Percentiles rank a stretch among this genome's conserved stretches.
These are phyloP conservation scores for Phytophthora ramorum DNA, from an alignment of 352 stramenopile species.

Conservation along the genomic window DNA sequence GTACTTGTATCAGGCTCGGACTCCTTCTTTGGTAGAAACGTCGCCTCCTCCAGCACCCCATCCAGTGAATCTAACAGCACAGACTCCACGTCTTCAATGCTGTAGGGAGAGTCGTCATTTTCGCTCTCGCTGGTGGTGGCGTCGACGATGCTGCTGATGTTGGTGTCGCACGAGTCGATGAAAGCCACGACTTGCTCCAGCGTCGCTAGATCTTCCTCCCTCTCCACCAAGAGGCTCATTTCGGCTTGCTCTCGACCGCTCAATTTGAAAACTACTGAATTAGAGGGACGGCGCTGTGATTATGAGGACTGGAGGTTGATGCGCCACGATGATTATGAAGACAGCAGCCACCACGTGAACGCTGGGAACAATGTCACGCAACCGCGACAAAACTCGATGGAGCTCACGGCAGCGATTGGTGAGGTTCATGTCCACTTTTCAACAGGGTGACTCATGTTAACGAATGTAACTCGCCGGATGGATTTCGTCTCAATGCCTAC, in stretches of 20 bases:
- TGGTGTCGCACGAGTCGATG: slow-evolving; percentile 36
- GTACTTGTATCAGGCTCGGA: neutral
- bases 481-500: too few species aligned
- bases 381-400: slow-evolving; percentile 13
- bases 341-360: neutral
- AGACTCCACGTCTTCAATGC: slow-evolving; percentile 14
- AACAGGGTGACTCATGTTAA: neutral
- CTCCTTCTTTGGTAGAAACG: slow-evolving; percentile 13
- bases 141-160: neutral
- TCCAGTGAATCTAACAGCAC: slow-evolving; percentile 26
- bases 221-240: slow-evolving; percentile 20
- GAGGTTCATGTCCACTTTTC: slow-evolving; percentile 9
- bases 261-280: slow-evolving; percentile 18
- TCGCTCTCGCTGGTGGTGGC: slow-evolving; percentile 23
- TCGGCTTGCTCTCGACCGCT: neutral
- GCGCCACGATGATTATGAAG: slow-evolving; percentile 17
- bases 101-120: slow-evolving; percentile 18
- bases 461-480: too few species aligned
- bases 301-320: slow-evolving; percentile 17
- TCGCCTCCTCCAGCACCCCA: slow-evolving; percentile 9
- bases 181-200: slow-evolving; percentile 37
- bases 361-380: neutral
- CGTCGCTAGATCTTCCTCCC: slow-evolving; percentile 14
- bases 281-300: slow-evolving; percentile 6
- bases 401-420: slow-evolving; percentile 17